Evolutionary conservation across 192 early-diverging fungal species (phyloP).

Genomic region (Backusella liffmaniae): DNA sequence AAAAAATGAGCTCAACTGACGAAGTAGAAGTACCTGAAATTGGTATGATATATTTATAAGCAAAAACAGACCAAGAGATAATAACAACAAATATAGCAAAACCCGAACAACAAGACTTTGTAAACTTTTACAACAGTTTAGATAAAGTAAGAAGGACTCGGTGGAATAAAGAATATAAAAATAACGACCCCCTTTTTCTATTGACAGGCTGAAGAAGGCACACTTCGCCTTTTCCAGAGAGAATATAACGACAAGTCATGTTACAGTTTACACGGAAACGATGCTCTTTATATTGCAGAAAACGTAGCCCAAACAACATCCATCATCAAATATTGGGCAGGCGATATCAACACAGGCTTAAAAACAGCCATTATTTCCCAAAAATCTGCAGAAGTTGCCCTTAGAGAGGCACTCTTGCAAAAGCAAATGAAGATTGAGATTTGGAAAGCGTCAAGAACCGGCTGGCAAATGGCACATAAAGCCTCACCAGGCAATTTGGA

Average conservation of each 20-base stretch:
- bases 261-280: conserved; percentile 87
- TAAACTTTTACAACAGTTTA: conserved; percentile 47
- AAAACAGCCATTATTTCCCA: conserved; percentile 80
- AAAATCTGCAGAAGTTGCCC: conserved; percentile 69
- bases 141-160: background rate
- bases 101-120: conserved; percentile 53
- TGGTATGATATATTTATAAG: conserved; percentile 5
- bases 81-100: conserved; percentile 31
- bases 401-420: conserved; percentile 77
- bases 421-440: conserved; percentile 83
- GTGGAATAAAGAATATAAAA: background rate
- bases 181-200: background rate
- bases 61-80: background rate
- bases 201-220: conserved; percentile 49
- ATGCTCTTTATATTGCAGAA: conserved; percentile 86
- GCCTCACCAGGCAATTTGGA: conserved; percentile 97
- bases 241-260: conserved; percentile 61
- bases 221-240: conserved; percentile 73
- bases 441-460: conserved; percentile 56
- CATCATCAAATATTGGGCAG: conserved; percentile 87
- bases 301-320: conserved; percentile 88
- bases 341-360: conserved; percentile 54
- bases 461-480: conserved; percentile 50
- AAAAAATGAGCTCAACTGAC: conserved; percentile 3
- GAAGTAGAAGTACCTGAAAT: conserved; percentile 16